Evolutionary conservation across 176 grass and related monocot genomes (phyloP), one percentile per base, ranked within the genome.

Genomic region (Puya raimondii): DNA sequence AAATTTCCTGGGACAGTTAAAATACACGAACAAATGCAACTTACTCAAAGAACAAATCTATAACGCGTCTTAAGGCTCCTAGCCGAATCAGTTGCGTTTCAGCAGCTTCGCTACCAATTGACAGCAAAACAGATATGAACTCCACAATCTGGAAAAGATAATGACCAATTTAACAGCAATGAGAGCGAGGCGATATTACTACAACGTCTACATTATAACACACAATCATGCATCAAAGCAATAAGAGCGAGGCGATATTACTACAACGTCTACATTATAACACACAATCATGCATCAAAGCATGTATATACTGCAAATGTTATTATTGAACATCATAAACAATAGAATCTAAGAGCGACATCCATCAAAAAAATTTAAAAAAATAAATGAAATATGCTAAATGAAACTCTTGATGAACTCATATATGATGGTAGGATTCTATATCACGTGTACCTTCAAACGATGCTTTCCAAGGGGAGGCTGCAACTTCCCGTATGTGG

Each of bases 31-130:
- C 2, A 71, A 17, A 33, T 22, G 12, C 65, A 47, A 85, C 94
- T 88, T 90, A 94, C 95, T 88, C 85, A 66, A 99, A 99, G 80
- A 99, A 99, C 51, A 99, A 78, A 81, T 91, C 80, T 76, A 93
- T 68, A 22, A 82, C 86, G 4, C 68, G 72, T 59, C 83, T 94
- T 87, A 99, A 86, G 58, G 95, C 95, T 70, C 78, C 88, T 74
- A 90, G 75, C 53, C 63, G 79, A 47, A 93, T 87, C 79, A 99
- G 80, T 82, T 88, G 86, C 54, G 87, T 91, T 85, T 99, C 95
- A 70, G 87, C 90, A 74, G 87, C 70, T 86, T 88, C 95, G 65
- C 90, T 99, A 64, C 95, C 90, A 81, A 87, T 92, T 76, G 90
- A 90, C 66, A 91, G 76, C 72, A 99, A 73, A 83, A 94, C 95